Conservation (phyloP, 345 rosid species). For the Populus euphratica region DNA sequence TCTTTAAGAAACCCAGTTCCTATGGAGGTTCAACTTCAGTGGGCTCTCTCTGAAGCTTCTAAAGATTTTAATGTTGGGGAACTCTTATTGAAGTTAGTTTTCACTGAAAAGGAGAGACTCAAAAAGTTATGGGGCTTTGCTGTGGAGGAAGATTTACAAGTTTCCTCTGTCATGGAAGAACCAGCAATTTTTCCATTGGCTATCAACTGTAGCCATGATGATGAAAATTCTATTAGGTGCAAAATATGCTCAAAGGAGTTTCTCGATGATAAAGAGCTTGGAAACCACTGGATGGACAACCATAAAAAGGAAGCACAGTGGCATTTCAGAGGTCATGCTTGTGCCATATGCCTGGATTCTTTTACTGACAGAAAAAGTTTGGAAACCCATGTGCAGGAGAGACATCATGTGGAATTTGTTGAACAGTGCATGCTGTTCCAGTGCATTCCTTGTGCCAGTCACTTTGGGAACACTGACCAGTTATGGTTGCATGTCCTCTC, state of each 20-base stretch:
- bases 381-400: conserved; percentile 88
- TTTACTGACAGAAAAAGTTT: conserved; percentile 66
- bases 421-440: conserved; percentile 97
- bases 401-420: conserved; percentile 84
- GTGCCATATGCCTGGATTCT: conserved; percentile 95
- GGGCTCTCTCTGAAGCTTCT: conserved; percentile 95
- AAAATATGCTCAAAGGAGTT: conserved; percentile 59
- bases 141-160: conserved; percentile 35
- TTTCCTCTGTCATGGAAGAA: conserved; percentile 38
- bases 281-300: conserved; percentile 63
- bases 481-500: conserved; percentile 75
- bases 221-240: conserved; percentile 49
- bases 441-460: conserved; percentile 87
- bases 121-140: conserved; percentile 66
- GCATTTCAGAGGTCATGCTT: conserved; percentile 81
- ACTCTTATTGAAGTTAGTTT: conserved; percentile 66
- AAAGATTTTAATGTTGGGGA: conserved; percentile 60
- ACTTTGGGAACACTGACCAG: conserved; percentile 83
- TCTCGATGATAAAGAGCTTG: conserved; percentile 49
- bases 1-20: conserved; percentile 92
- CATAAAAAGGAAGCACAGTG: conserved; percentile 79
- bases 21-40: conserved; percentile 80
- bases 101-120: conserved; percentile 72
- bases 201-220: conserved; percentile 32
- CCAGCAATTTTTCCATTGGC: conserved; percentile 41